Evolutionary conservation across 805 yeast species (phyloP).

Genomic region (Millerozyma miso): DNA sequence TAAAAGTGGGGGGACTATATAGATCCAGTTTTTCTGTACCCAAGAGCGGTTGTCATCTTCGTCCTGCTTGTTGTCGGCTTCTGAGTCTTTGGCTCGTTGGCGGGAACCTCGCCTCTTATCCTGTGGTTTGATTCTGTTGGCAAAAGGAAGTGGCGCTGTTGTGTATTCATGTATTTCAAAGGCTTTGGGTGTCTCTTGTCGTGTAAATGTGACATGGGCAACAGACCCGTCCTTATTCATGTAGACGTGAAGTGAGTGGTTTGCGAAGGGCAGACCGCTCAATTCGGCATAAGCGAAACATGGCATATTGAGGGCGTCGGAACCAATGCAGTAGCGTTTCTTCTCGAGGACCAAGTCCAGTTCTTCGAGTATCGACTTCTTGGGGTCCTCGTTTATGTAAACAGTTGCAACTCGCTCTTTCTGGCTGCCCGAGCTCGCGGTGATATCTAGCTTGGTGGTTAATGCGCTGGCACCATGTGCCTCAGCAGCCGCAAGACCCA

Average conservation of each 20-base stretch:
- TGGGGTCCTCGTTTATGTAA: conserved; percentile 8
- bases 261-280: conserved; percentile 1
- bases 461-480: background rate
- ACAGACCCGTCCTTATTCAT: background rate
- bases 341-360: background rate
- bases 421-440: background rate
- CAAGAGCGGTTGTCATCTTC: conserved; percentile 38
- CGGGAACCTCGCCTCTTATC: conserved; percentile 2
- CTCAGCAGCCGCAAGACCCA: background rate
- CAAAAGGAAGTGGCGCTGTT: background rate
- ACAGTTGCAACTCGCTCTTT: background rate
- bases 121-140: background rate
- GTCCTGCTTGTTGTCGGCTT: conserved; percentile 8
- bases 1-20: conserved; percentile 48
- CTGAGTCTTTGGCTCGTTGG: background rate
- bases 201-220: background rate
- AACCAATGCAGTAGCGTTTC: conserved; percentile 27
- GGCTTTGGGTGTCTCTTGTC: background rate
- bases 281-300: conserved; percentile 23
- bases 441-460: background rate
- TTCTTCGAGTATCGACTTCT: conserved; percentile 8
- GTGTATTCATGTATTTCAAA: background rate
- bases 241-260: conserved; percentile 9
- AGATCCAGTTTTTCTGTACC: conserved; percentile 61
- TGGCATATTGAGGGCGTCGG: conserved; percentile 22